These are phyloP conservation scores for Inonotus hispidus DNA, from an alignment of 1,284 basidiomycete genomes.

Conservation along the genomic window DNA sequence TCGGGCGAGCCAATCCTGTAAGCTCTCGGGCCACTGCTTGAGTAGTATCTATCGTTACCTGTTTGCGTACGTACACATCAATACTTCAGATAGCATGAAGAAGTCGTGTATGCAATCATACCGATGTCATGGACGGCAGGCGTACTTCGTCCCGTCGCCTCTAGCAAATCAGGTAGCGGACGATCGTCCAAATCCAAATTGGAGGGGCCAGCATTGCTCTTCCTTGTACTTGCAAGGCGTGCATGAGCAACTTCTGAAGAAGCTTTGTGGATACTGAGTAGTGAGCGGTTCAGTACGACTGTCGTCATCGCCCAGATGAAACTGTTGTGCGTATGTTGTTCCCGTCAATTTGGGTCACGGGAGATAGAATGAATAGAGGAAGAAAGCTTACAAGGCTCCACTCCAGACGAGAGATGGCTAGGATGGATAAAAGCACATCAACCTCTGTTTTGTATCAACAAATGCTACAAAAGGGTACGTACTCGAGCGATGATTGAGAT, in stretches of 20 bases:
- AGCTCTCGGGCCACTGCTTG: too few relatives aligned
- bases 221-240: neutral
- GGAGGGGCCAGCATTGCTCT: neutral
- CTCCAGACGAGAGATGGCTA: neutral
- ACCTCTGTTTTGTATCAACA: neutral
- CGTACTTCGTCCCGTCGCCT: neutral
- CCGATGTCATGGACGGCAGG: too few relatives aligned
- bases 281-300: slow-evolving; percentile 16
- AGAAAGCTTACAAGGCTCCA: neutral
- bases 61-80: too few relatives aligned
- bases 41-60: too few relatives aligned
- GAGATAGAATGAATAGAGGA: neutral
- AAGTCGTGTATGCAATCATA: too few relatives aligned
- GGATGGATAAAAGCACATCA: neutral
- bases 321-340: neutral
- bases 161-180: neutral
- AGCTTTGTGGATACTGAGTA: slow-evolving; percentile 16
- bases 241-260: neutral
- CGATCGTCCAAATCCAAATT: neutral
- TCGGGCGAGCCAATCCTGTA: too few relatives aligned
- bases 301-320: slow-evolving; percentile 19
- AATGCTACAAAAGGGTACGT: neutral
- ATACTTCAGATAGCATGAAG: too few relatives aligned
- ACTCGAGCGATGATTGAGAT: slow-evolving; percentile 8
- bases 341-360: neutral